Conservation (phyloP, 2,329 filamentous ascomycete species). For the Emergomyces orientalis region DNA sequence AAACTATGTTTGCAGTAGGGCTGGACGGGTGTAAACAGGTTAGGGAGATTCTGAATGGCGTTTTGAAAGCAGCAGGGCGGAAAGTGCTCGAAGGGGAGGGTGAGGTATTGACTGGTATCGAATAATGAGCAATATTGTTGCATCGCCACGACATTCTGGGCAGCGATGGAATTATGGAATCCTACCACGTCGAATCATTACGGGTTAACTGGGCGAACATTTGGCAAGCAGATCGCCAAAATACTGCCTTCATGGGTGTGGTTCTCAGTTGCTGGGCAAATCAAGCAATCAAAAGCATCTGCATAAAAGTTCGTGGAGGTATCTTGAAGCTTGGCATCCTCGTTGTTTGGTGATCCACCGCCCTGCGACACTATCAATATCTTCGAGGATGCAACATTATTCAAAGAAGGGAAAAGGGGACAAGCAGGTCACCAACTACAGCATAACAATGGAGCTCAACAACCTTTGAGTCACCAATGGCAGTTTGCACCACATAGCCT, state of each 20-base stretch:
- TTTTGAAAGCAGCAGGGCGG: conserved; percentile 50
- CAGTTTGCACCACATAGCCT: background rate
- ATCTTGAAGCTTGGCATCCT: background rate
- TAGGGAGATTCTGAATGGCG: conserved; percentile 66
- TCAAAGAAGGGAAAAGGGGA: background rate
- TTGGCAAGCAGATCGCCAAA: background rate
- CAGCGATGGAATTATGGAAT: background rate
- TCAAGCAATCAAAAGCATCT: background rate
- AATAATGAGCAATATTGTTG: background rate
- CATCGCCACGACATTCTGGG: background rate
- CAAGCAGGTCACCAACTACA: background rate
- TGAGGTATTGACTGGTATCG: background rate
- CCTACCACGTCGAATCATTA: background rate
- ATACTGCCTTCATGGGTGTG: background rate
- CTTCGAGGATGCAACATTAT: background rate
- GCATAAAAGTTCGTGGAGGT: background rate
- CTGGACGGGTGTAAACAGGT: conserved; percentile 88
- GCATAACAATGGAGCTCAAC: background rate
- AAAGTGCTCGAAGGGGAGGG: conserved; percentile 15
- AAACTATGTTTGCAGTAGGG: conserved; percentile 87
- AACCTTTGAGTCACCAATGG: background rate
- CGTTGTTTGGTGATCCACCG: background rate
- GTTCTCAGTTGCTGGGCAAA: background rate
- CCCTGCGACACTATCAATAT: background rate
- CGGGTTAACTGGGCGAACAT: background rate